These are phyloP conservation scores for Trypanosoma scelopori DNA, from an alignment of 208 protist species.

Conservation along the genomic window DNA sequence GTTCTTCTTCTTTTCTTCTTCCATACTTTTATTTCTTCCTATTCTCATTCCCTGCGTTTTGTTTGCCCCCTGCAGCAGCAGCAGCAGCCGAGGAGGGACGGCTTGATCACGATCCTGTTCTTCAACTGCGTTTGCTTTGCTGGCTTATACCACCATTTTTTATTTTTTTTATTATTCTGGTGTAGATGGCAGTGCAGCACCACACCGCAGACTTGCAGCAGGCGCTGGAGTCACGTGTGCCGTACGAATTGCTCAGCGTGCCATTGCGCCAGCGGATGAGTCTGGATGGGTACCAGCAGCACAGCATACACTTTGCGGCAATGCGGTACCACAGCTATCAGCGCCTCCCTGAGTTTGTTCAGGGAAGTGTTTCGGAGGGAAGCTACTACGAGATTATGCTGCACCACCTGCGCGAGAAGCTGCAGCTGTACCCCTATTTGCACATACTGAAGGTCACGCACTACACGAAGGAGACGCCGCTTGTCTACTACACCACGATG, in stretches of 20 bases:
- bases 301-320: slow-evolving; percentile 40
- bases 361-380: slow-evolving; percentile 40
- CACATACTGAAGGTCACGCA: slow-evolving; percentile 57
- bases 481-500: slow-evolving; percentile 77
- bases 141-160: no score
- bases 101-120: background rate
- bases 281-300: slow-evolving; percentile 45
- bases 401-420: slow-evolving; percentile 34
- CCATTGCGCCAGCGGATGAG: slow-evolving; percentile 69
- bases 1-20: no score
- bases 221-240: slow-evolving; percentile 46
- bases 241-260: slow-evolving; percentile 53
- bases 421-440: slow-evolving; percentile 82
- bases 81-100: no score
- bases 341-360: slow-evolving; percentile 66
- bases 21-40: no score
- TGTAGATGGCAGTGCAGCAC: slow-evolving; percentile 17
- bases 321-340: slow-evolving; percentile 62
- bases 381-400: slow-evolving; percentile 80
- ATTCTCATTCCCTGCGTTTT: no score
- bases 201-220: slow-evolving; percentile 49
- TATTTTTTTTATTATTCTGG: no score
- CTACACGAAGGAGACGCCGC: slow-evolving; percentile 69
- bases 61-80: no score
- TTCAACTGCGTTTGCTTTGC: background rate